These are phyloP conservation scores for Xerocomellus amylosporus DNA, from an alignment of 768 basidiomycete genomes.

Conservation along the genomic window DNA sequence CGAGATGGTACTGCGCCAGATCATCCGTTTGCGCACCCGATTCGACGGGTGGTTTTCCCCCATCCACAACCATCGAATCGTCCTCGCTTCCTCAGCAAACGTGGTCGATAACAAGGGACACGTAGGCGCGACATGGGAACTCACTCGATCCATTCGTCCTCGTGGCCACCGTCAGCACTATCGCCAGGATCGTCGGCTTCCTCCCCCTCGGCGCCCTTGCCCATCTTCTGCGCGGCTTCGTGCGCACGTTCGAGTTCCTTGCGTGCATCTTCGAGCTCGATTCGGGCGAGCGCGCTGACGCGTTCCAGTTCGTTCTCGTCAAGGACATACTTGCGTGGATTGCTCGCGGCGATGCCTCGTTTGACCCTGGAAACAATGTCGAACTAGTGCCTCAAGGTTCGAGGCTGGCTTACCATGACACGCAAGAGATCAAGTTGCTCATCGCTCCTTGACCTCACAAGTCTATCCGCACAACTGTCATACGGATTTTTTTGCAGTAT, in stretches of 20 bases:
- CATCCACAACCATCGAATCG: constrained; percentile 64
- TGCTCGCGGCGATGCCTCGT: constrained; percentile 67
- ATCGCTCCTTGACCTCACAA: constrained; percentile 34
- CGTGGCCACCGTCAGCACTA: constrained; percentile 41
- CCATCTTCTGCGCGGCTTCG: constrained; percentile 70
- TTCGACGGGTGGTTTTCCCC: constrained; percentile 15
- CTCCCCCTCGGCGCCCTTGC: constrained; percentile 59
- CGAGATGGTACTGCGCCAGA: constrained; percentile 84
- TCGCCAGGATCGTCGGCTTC: constrained; percentile 58
- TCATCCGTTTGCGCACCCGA: constrained; percentile 52
- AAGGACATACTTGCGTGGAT: constrained; percentile 85
- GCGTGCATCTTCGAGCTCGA: constrained; percentile 88
- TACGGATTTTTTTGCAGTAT: constrained; percentile 6
- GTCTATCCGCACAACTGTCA: background rate
- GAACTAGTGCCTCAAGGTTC: background rate
- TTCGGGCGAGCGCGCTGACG: constrained; percentile 81
- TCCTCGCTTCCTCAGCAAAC: constrained; percentile 38
- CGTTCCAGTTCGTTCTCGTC: constrained; percentile 89
- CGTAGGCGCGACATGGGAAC: constrained; percentile 34
- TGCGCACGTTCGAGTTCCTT: constrained; percentile 81
- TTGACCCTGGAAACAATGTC: constrained; percentile 54
- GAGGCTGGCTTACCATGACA: constrained; percentile 47
- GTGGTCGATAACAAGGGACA: constrained; percentile 12
- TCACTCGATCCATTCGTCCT: constrained; percentile 85
- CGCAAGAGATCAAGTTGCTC: constrained; percentile 74